Evolutionary conservation across 2,329 filamentous ascomycete genomes (phyloP), one percentile per base, ranked within the genome.

Genomic region (Hypoxylon sp.): DNA sequence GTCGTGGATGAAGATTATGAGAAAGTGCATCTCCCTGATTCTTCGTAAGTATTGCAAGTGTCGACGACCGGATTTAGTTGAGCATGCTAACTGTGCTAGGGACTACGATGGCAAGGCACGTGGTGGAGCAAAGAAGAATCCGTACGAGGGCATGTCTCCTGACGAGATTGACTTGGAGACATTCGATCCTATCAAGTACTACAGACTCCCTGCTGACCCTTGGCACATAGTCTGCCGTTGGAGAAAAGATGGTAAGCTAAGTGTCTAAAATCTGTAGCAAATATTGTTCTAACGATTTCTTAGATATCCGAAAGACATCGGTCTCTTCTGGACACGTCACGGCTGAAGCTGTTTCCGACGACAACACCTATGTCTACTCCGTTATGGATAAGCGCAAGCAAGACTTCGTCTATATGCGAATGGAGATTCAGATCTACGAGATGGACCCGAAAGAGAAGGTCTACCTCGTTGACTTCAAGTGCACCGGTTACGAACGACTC

Each of bases 381-480:
- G 76, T 78, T 2, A 79, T 79, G 23, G 81, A 82, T 51, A 81
- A 79, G 34, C 78, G 81, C 11, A 78, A 82, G 47, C 83, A 87
- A 55, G 88, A 93, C 69, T 91, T 91, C 59, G 89, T 96, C n/a
- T 95, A 92, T 76, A 91, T 98, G 74, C 96, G 97, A 76, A 89
- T 99, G 77, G 94, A 97, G 70, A 97, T 99, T 69, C 96, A 97
- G 78, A 90, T 97, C 54, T 97, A 97, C 79, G 91, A 94, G 76
- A 94, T 98, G 83, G 95, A 98, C 78, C 89, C 90, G 4, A 70
- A 70, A 32, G 67, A 70, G 62, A 91, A 92, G 59, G 95, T 96
- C 70, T 98, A 95, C 79, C 90, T 99, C 68, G 96, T 99, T 51
- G 96, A 99, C 78, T 99, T 99, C 84, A 98, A 97, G 78, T 98